These are phyloP conservation scores for Nemania abortiva DNA, from an alignment of 2,329 filamentous ascomycete genomes.

Conservation along the genomic window DNA sequence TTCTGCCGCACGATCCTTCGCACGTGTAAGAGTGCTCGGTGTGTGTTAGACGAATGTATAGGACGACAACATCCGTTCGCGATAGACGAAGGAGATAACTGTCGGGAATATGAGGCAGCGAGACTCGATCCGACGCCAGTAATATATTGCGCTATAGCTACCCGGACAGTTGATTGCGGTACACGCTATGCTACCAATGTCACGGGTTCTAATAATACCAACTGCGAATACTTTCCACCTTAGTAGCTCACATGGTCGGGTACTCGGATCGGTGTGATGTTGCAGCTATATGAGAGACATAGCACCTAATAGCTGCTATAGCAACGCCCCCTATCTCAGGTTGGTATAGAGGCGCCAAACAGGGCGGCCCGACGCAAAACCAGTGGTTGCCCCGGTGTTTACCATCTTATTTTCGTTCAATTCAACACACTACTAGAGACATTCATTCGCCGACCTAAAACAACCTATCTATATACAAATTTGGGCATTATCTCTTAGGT, in stretches of 20 bases:
- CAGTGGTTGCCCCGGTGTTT: too few species aligned
- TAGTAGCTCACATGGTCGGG: background rate
- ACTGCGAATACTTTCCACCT: background rate
- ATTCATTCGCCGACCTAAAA: too few species aligned
- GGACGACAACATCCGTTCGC: conserved; percentile 12
- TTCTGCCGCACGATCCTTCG: conserved; percentile 83
- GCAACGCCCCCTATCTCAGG: background rate
- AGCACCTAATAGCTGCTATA: background rate
- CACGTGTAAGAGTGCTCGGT: conserved; percentile 50
- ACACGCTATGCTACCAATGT: conserved; percentile 6
- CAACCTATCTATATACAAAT: too few species aligned
- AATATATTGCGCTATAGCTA: conserved; percentile 3
- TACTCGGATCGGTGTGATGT: conserved; percentile 1
- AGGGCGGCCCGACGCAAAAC: background rate
- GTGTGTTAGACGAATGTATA: conserved; percentile 11
- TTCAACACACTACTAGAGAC: background rate
- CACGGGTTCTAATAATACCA: background rate
- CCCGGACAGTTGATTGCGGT: background rate
- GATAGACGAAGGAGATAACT: conserved; percentile 3
- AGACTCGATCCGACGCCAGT: conserved; percentile 13
- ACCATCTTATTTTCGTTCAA: background rate
- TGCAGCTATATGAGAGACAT: background rate
- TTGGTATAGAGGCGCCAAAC: background rate
- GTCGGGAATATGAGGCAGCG: background rate
- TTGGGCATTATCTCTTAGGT: too few species aligned